Percentiles rank a stretch among this genome's conserved stretches.
phyloP scores from a whole-genome alignment of 2,329 filamentous ascomycete species.

The Capronia americana region DNA sequence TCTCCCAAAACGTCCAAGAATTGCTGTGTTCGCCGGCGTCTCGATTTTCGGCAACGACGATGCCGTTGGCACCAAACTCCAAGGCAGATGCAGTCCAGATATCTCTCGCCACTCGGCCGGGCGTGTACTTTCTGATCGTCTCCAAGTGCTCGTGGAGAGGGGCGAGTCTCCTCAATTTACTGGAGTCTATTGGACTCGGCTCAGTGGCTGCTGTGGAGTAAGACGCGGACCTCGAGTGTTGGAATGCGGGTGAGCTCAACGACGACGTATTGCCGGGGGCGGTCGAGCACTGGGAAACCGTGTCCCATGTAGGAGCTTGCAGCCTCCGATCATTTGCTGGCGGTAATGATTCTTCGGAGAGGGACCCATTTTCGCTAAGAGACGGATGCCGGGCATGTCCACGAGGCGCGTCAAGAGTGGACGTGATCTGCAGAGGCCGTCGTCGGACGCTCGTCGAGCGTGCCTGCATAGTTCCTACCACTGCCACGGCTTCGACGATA shows the following conservation, averaged over 20 bases:
- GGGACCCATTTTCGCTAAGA: not conserved
- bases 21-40: not conserved
- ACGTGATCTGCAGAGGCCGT: not conserved
- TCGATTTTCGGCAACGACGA: not conserved
- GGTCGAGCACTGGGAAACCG: not conserved
- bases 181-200: not conserved
- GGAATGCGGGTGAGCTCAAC: not conserved
- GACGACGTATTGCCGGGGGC: not conserved
- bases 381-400: not conserved
- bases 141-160: slow-evolving; percentile 9
- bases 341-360: not conserved
- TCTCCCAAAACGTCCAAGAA: slow-evolving; percentile 6
- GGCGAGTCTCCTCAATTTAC: slow-evolving; percentile 2
- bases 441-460: not conserved
- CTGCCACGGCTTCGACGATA: not conserved
- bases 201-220: slow-evolving; percentile 5
- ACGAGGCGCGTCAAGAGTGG: not conserved
- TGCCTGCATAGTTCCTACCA: not conserved
- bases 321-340: not conserved
- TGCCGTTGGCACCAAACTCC: not conserved
- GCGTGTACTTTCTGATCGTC: slow-evolving; percentile 6
- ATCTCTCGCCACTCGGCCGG: not conserved
- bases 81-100: slow-evolving; percentile 1
- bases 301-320: not conserved
- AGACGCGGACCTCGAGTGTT: not conserved